Evolutionary conservation across 2,329 filamentous ascomycete genomes (phyloP), one percentile per base, ranked within the genome.

Genomic region (Beauveria varroae): DNA sequence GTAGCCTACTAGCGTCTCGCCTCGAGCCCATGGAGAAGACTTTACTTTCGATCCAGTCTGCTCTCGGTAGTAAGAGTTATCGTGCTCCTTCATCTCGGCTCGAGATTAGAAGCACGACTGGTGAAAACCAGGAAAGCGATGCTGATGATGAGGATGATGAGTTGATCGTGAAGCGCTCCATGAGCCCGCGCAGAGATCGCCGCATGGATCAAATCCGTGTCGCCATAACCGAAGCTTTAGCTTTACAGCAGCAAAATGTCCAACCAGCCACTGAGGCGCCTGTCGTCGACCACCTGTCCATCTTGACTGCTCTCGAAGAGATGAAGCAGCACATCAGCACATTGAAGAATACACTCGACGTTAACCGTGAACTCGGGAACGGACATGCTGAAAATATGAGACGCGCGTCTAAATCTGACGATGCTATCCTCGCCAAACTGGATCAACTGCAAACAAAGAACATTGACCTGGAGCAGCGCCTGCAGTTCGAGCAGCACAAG

Each of bases 141-240:
- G 93, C 95, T 12, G 93, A 98, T 71, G 93, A 96, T 64, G 92
- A 96, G 70, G 93, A 96, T 66, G 92, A 96, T 24, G 90, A 87
- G 61, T 82, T 85, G 60, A 64, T 76, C 63, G 76, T 80, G 64
- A 81, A 85, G 70, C 86, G 90, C 57, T 89, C 89, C 6, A 81
- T 87, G 67, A 97, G 93, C 67, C 91, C 92, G 20, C 83, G 85
- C 62, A 84, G 87, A 64, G 91, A 96, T 69, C 87, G 87, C 68
- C 91, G 86, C 67, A 74, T 93, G 68, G 92, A 97, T 62, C 91
- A 93, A 72, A 91, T 99, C 65, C 88, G 87, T 59, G 78, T 79
- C 26, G 84, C 85, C 49, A 81, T 93, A 28, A 76, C 87, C 59
- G 93, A 98, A 66, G 91, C 89, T 34, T 76, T 97, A 46, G 79